These are phyloP conservation scores for Durusdinium trenchii DNA, from an alignment of 73 alveolate species.

Conservation along the genomic window DNA sequence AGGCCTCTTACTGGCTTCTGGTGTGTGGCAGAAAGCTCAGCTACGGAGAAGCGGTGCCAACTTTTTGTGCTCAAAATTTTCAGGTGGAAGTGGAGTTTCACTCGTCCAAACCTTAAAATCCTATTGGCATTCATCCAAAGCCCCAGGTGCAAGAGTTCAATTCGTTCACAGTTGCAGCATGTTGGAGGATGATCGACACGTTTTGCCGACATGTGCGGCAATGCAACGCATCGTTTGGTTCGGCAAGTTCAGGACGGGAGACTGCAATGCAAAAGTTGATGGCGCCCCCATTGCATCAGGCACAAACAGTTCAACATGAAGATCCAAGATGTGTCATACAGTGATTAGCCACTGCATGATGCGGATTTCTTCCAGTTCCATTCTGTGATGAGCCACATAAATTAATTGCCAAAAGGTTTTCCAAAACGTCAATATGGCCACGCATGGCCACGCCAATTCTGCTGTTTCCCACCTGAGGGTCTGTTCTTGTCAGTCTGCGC, in stretches of 20 bases:
- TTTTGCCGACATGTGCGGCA: neutral
- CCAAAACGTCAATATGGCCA: neutral
- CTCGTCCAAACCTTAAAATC: neutral
- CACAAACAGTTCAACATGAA: neutral
- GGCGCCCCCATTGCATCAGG: conserved; percentile 75
- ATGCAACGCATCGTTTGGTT: neutral
- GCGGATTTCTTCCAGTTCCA: neutral
- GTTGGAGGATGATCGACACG: neutral
- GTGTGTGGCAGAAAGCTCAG: neutral
- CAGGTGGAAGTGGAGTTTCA: conserved; percentile 39
- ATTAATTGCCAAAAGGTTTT: neutral
- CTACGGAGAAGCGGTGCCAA: neutral
- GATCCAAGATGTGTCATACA: neutral
- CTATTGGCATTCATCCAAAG: neutral
- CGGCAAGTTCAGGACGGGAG: neutral
- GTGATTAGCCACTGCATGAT: neutral
- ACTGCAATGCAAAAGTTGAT: conserved; percentile 4
- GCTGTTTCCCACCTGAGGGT: neutral
- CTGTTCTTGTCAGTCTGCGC: conserved; percentile 43
- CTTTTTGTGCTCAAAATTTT: neutral
- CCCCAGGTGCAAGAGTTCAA: neutral
- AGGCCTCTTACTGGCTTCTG: conserved; percentile 31
- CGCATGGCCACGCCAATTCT: too few relatives aligned
- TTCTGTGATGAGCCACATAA: neutral
- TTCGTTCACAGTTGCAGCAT: neutral